Percentiles rank a stretch among this genome's conserved stretches.
Evolutionary conservation across 2,329 filamentous ascomycete genomes (phyloP).

Genomic region (Aspergillus cejpii): DNA sequence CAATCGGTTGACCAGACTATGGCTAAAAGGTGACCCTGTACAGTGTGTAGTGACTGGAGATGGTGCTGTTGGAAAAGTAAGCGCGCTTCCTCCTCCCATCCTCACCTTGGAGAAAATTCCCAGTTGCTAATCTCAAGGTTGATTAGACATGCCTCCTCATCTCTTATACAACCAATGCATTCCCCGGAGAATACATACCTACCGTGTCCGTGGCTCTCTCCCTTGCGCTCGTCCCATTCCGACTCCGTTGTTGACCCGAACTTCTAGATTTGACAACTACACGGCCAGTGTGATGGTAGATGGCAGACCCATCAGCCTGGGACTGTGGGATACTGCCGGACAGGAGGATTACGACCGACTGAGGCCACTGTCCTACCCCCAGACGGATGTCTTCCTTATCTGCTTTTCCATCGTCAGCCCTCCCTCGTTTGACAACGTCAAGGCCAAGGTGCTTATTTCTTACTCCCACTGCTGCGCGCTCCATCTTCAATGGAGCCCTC

Average conservation of each 20-base stretch:
- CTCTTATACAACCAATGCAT: conserved; percentile 98
- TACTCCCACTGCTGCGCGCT: background rate
- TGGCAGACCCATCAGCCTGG: conserved; percentile 92
- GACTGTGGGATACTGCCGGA: conserved; percentile 96
- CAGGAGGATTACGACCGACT: conserved; percentile 98
- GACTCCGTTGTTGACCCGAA: conserved; percentile 17
- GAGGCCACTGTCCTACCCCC: conserved; percentile 90
- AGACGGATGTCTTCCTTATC: conserved; percentile 97
- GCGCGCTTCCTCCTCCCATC: conserved; percentile 23
- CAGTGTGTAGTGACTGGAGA: conserved; percentile 98
- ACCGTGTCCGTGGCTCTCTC: conserved; percentile 56
- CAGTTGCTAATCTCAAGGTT: background rate
- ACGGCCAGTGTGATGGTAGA: conserved; percentile 98
- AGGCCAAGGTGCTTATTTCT: conserved; percentile 69
- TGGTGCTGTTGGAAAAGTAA: conserved; percentile 97
- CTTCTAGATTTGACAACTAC: conserved; percentile 87
- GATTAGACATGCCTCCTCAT: conserved; percentile 95
- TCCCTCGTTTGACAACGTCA: conserved; percentile 97
- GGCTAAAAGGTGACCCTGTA: conserved; percentile 35
- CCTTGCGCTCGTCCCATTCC: conserved; percentile 13
- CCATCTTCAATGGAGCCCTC: background rate
- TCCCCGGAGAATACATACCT: conserved; percentile 99
- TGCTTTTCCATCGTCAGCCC: conserved; percentile 98
- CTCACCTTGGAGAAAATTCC: background rate
- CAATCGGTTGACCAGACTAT: conserved; percentile 14